Conservation (phyloP, 192 early-diverging fungal genomes). For the Mortierella hygrophila region DNA sequence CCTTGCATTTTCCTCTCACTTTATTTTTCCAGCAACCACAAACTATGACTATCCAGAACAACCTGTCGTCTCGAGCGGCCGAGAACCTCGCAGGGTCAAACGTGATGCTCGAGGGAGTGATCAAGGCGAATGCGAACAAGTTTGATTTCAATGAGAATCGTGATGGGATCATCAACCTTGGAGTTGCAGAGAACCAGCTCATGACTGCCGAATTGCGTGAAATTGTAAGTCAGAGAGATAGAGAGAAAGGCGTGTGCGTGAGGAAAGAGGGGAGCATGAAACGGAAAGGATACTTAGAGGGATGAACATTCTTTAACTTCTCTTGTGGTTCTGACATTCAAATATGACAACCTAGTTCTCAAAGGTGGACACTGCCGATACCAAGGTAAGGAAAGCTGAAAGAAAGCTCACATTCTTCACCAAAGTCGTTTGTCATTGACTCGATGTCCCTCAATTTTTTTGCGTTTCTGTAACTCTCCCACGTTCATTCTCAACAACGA, state of each 20-base stretch:
- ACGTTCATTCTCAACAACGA: background rate
- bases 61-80: slow-evolving; percentile 26
- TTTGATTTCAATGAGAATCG: slow-evolving; percentile 63
- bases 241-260: too few relatives aligned
- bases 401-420: background rate
- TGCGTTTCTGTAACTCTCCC: background rate
- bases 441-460: background rate
- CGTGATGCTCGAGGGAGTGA: slow-evolving; percentile 34
- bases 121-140: slow-evolving; percentile 36
- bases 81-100: slow-evolving; percentile 29
- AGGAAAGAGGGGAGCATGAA: too few relatives aligned
- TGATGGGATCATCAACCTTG: slow-evolving; percentile 83
- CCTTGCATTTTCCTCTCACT: background rate
- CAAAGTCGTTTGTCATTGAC: background rate
- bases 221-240: slow-evolving; percentile 59
- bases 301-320: too few relatives aligned
- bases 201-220: slow-evolving; percentile 66
- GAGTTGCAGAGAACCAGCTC: slow-evolving; percentile 83
- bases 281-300: too few relatives aligned
- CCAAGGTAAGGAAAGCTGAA: slow-evolving; percentile 15
- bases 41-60: slow-evolving; percentile 22
- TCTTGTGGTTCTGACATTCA: too few relatives aligned
- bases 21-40: background rate
- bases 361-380: slow-evolving; percentile 23
- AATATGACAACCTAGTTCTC: slow-evolving; percentile 15